These are phyloP conservation scores for Globisporangium camurandrum DNA, from an alignment of 352 stramenopile species.

Conservation along the genomic window DNA sequence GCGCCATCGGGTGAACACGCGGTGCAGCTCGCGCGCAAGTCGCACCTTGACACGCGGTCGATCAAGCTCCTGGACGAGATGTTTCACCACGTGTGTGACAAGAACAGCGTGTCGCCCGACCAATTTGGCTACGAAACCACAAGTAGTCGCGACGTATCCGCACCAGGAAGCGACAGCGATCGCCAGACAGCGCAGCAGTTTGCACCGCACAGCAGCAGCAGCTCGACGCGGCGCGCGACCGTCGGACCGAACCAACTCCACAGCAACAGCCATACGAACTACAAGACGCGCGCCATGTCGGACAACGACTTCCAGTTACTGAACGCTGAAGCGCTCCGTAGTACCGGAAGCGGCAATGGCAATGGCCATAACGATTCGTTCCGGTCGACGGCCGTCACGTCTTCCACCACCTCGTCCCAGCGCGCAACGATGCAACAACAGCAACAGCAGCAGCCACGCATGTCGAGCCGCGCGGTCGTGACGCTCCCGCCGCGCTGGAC, in stretches of 20 bases:
- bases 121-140: slow-evolving; percentile 41
- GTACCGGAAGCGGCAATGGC: too few species aligned
- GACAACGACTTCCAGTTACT: slow-evolving; percentile 49
- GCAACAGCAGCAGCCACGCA: slow-evolving; percentile 7
- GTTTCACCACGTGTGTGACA: slow-evolving; percentile 79
- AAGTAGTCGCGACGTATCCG: background rate
- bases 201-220: slow-evolving; percentile 4
- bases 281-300: slow-evolving; percentile 55
- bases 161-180: slow-evolving; percentile 1
- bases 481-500: slow-evolving; percentile 77
- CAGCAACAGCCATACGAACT: slow-evolving; percentile 15
- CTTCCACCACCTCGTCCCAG: slow-evolving; percentile 4
- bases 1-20: slow-evolving; percentile 64
- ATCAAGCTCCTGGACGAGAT: slow-evolving; percentile 80
- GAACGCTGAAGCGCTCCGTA: slow-evolving; percentile 1
- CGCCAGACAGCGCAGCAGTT: background rate
- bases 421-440: background rate
- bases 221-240: background rate
- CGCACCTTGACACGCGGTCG: slow-evolving; percentile 42
- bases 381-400: slow-evolving; percentile 22
- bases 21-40: slow-evolving; percentile 62
- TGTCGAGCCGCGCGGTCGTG: slow-evolving; percentile 32
- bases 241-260: too few species aligned
- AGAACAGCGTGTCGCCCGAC: slow-evolving; percentile 43
- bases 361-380: too few species aligned